Base-by-base conservation (phyloP, 2,329 filamentous ascomycete genomes). In the Fusarium musae region DNA sequence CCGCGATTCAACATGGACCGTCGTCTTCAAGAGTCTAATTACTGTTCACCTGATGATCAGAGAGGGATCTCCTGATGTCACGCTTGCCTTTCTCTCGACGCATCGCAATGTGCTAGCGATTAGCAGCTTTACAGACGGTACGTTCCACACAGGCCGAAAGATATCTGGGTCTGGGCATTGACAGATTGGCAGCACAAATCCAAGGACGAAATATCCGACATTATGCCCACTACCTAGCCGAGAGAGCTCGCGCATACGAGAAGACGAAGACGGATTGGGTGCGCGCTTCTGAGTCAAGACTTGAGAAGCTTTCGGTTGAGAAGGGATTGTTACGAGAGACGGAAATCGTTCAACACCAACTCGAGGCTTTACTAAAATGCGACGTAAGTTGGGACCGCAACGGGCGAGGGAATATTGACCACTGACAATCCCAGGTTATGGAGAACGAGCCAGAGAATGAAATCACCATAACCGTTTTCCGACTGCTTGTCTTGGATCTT, bases 1-100 rank as follows among this genome's bases (percentile, higher is more conserved):
- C 75, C 92, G 95, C 81, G 96, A 99, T 82, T 96, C 96, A 76
- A 97, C 96, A 87, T 99, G 96, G 96, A 99, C 96, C n/a, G 95
- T 98, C 65, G 96, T 97, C 74, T 97, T 98, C 91, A 99, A 99
- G 86, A 92, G 94, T 78, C 87, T 99, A 75, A 97, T 98, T 78
- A 96, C 97, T 54, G 91, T 97, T 52, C 96, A 99, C 82, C 86
- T 98, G 70, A 98, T 99, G 96, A 96, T 99, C 80, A 91, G 96
- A 76, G 96, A 99, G 84, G 96, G 96, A 60, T 92, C 95, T 73
- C 91, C 92, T 39, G 94, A 98, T 81, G 93, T 95, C 54, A 97
- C 96, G 6, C 87, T 99, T 74, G 89, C 91, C 70, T 98, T 94
- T 78, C 89, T 99, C 39, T 89, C 95, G 47, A 92, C 93, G 75